Evolutionary conservation across 2,329 filamentous ascomycete species (phyloP).

Genomic region (Aspergillus costaricaensis): DNA sequence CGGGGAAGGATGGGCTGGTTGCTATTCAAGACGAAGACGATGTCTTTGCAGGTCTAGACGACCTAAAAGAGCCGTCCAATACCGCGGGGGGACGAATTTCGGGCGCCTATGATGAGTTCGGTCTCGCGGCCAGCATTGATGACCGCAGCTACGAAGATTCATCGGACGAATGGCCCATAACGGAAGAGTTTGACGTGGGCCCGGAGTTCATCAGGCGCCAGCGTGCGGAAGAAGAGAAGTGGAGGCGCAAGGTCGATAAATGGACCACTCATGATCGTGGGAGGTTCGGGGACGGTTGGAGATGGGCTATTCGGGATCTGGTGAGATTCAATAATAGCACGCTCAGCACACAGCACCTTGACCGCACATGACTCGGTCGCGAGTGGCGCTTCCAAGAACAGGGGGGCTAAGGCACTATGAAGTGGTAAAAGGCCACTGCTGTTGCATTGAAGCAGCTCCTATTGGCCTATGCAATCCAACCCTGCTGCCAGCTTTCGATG

Average conservation of each 20-base stretch:
- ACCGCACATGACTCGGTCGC: slow-evolving; percentile 12
- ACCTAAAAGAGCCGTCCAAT: slow-evolving; percentile 69
- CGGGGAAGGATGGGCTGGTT: slow-evolving; percentile 38
- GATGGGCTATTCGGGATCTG: slow-evolving; percentile 68
- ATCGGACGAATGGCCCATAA: slow-evolving; percentile 77
- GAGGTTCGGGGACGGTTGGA: slow-evolving; percentile 61
- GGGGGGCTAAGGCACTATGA: background rate
- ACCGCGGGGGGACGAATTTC: slow-evolving; percentile 26
- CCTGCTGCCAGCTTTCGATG: background rate
- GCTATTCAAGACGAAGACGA: slow-evolving; percentile 83
- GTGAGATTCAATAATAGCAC: slow-evolving; percentile 36
- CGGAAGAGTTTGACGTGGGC: slow-evolving; percentile 96
- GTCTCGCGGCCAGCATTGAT: slow-evolving; percentile 34
- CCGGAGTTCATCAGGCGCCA: slow-evolving; percentile 90
- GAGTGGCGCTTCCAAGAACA: background rate
- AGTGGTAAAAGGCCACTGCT: background rate
- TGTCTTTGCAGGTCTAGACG: slow-evolving; percentile 91
- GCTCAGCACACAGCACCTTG: slow-evolving; percentile 16
- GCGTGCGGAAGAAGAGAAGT: slow-evolving; percentile 86
- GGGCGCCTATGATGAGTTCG: slow-evolving; percentile 29
- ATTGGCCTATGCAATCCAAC: background rate
- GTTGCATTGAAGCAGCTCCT: background rate
- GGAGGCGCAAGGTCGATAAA: slow-evolving; percentile 81
- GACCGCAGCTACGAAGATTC: slow-evolving; percentile 48
- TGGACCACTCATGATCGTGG: slow-evolving; percentile 69